These are phyloP conservation scores for Stagonosporopsis chrysanthemi DNA, from an alignment of 2,329 filamentous ascomycete species.

Conservation along the genomic window DNA sequence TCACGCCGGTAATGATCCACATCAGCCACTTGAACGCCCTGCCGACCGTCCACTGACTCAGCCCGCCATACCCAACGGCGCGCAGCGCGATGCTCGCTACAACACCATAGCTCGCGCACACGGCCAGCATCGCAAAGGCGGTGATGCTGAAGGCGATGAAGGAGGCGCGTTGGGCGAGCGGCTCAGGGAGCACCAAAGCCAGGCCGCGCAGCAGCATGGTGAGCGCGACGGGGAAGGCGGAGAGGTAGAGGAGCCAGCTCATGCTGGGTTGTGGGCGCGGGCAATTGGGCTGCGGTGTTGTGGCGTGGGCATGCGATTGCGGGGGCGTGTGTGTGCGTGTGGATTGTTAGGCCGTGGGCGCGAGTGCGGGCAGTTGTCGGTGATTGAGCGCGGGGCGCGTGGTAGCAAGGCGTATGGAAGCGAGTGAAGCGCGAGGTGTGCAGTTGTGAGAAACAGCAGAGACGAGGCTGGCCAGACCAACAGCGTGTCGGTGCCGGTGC, in stretches of 20 bases:
- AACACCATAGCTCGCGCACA: constrained; percentile 74
- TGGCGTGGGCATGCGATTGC: constrained; percentile 16
- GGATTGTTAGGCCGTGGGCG: background rate
- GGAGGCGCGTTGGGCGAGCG: constrained; percentile 50
- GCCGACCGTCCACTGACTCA: constrained; percentile 85
- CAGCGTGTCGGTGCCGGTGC: background rate
- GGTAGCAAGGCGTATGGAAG: background rate
- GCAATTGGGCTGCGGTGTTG: constrained; percentile 9
- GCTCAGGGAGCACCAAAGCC: constrained; percentile 39
- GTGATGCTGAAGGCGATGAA: constrained; percentile 71
- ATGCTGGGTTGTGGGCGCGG: constrained; percentile 30
- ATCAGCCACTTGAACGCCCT: constrained; percentile 83
- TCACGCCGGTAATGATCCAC: constrained; percentile 76
- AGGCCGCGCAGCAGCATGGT: constrained; percentile 41
- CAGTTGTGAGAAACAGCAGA: background rate
- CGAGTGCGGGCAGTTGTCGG: background rate
- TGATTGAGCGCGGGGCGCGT: background rate
- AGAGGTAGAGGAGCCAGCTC: constrained; percentile 44
- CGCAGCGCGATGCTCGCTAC: constrained; percentile 75
- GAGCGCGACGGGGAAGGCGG: constrained; percentile 36
- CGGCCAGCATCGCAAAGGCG: constrained; percentile 47
- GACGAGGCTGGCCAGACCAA: background rate
- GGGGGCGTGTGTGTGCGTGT: constrained; percentile 4
- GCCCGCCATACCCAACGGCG: constrained; percentile 72
- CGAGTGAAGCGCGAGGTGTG: background rate